phyloP scores from a whole-genome alignment of 2,329 filamentous ascomycete species.

The Massarina eburnea region DNA sequence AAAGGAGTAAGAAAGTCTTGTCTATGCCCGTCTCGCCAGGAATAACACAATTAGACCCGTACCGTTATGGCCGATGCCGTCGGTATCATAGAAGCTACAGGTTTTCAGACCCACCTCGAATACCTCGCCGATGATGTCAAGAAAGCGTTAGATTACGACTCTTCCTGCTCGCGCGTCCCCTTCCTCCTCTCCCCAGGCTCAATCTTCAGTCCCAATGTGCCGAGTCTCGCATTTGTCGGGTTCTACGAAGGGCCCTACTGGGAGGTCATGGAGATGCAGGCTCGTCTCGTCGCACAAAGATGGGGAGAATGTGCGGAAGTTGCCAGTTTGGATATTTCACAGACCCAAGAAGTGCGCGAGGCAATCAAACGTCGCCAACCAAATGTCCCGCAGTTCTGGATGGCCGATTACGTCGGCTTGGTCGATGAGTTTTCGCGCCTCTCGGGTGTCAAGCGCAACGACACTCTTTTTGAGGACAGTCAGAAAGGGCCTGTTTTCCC shows the following conservation, averaged over 20 bases:
- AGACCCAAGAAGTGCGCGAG: constrained; percentile 47
- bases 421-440: constrained; percentile 70
- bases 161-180: constrained; percentile 54
- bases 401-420: constrained; percentile 77
- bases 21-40: no score
- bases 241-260: constrained; percentile 85
- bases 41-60: constrained; percentile 12
- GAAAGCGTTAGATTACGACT: constrained; percentile 59
- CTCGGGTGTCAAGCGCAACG: constrained; percentile 53
- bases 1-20: constrained; percentile 4
- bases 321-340: constrained; percentile 49
- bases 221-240: constrained; percentile 74
- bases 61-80: constrained; percentile 26
- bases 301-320: constrained; percentile 54
- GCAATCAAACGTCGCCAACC: constrained; percentile 34
- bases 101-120: constrained; percentile 67
- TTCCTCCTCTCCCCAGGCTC: constrained; percentile 69
- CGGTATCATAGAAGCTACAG: constrained; percentile 73
- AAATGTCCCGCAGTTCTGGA: constrained; percentile 71
- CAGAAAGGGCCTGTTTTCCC: constrained; percentile 53
- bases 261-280: constrained; percentile 87
- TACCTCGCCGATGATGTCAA: constrained; percentile 64
- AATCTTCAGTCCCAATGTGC: constrained; percentile 61
- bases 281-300: constrained; percentile 63
- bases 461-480: constrained; percentile 39